These are phyloP conservation scores for Candida mattraensis DNA, from an alignment of 805 yeast genomes.

Conservation along the genomic window DNA sequence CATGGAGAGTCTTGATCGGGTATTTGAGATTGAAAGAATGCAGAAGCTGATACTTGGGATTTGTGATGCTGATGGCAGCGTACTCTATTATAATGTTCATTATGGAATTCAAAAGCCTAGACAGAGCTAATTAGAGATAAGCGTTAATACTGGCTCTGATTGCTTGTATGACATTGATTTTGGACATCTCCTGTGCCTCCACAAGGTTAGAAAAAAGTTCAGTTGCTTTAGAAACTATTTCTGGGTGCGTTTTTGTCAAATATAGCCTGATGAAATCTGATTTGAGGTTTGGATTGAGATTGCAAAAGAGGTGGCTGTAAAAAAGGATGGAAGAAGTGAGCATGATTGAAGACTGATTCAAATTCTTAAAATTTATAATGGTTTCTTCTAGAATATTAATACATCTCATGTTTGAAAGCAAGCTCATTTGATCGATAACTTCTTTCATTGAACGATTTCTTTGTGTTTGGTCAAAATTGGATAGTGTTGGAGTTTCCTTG, in stretches of 20 bases:
- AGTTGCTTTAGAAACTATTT: too few species aligned
- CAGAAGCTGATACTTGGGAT: constrained; percentile 53
- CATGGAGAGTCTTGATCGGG: constrained; percentile 37
- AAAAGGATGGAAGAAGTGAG: constrained; percentile 38
- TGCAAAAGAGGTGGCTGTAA: constrained; percentile 37
- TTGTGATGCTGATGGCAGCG: constrained; percentile 64
- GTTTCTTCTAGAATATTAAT: constrained; percentile 23
- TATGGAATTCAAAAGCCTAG: constrained; percentile 67
- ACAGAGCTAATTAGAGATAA: constrained; percentile 13
- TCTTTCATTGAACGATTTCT: constrained; percentile 23
- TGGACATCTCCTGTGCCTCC: neutral
- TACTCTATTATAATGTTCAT: constrained; percentile 67
- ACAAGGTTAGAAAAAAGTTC: neutral
- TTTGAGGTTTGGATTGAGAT: constrained; percentile 35
- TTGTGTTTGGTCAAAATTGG: constrained; percentile 28
- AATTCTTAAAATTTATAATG: constrained; percentile 22
- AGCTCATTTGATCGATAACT: constrained; percentile 27
- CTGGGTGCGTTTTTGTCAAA: constrained; percentile 34
- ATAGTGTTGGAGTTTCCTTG: constrained; percentile 29
- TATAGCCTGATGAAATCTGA: constrained; percentile 41
- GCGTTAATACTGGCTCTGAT: constrained; percentile 3
- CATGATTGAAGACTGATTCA: constrained; percentile 11
- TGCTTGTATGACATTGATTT: constrained; percentile 6
- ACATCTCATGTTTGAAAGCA: constrained; percentile 33
- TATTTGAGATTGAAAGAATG: constrained; percentile 41